phyloP scores from a whole-genome alignment of 441 rosid species.

The Pelargonium australe region DNA sequence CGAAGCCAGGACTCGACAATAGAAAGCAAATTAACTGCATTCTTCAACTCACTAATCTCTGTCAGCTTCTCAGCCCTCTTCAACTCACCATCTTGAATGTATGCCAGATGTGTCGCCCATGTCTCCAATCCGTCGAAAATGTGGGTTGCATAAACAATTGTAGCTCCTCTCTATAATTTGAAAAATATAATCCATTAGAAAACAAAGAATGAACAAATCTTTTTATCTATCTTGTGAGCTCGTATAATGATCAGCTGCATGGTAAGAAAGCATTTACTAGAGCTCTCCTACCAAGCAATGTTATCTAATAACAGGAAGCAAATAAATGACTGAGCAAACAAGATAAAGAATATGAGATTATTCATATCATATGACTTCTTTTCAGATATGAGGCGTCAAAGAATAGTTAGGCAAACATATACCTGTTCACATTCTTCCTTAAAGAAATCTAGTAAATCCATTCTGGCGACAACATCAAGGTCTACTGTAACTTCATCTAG shows the following conservation, averaged over 20 bases:
- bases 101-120: constrained; percentile 72
- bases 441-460: constrained; percentile 66
- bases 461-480: constrained; percentile 63
- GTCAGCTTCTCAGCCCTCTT: constrained; percentile 47
- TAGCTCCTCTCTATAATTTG: constrained; percentile 52
- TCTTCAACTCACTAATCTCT: constrained; percentile 54
- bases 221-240: not conserved
- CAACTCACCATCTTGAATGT: constrained; percentile 75
- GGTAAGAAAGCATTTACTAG: not conserved
- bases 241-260: not conserved
- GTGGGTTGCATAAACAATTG: constrained; percentile 65
- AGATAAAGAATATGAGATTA: not conserved
- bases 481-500: constrained; percentile 74
- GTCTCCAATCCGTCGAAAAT: constrained; percentile 67
- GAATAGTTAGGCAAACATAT: constrained; percentile 10
- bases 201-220: not conserved
- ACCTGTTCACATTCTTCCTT: constrained; percentile 76
- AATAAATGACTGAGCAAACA: constrained; percentile 9
- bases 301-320: not conserved
- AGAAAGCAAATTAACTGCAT: constrained; percentile 62
- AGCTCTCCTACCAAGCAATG: not conserved
- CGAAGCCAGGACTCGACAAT: constrained; percentile 90
- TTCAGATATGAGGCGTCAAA: not conserved
- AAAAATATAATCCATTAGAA: not conserved
- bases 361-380: not conserved